Evolutionary conservation across 1,284 basidiomycete species (phyloP).

Genomic region (Vanrija sp.): DNA sequence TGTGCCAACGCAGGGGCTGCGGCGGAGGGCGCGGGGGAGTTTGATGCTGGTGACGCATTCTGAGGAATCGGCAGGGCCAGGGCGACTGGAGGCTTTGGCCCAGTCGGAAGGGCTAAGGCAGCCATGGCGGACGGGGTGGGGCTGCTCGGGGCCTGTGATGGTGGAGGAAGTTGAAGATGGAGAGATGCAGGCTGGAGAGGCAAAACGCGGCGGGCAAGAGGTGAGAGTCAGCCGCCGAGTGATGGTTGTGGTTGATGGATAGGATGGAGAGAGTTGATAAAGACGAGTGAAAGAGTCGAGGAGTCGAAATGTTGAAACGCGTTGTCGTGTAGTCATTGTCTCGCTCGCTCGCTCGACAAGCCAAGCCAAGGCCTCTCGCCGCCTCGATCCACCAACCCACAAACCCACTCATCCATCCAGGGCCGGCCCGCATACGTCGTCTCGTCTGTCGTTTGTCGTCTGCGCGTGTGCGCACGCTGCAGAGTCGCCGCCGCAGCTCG

Average conservation of each 20-base stretch:
- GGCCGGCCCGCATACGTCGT: not conserved
- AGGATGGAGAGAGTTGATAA: too few relatives aligned
- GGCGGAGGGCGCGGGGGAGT: slow-evolving; percentile 5
- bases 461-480: too few relatives aligned
- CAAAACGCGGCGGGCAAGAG: not conserved
- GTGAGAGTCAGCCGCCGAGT: too few relatives aligned
- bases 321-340: not conserved
- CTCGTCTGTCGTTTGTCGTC: too few relatives aligned
- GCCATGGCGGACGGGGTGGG: not conserved
- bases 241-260: not conserved
- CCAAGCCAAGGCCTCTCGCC: too few relatives aligned
- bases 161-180: too few relatives aligned
- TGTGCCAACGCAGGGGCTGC: not conserved
- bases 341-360: not conserved
- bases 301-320: too few relatives aligned
- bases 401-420: too few relatives aligned
- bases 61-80: slow-evolving; percentile 17
- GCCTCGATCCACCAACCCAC: too few relatives aligned
- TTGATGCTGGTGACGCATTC: not conserved
- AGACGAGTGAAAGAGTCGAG: not conserved
- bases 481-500: too few relatives aligned
- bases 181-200: too few relatives aligned
- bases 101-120: not conserved
- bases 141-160: too few relatives aligned
- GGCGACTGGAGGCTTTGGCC: slow-evolving; percentile 9